These are phyloP conservation scores for Xylaria longipes DNA, from an alignment of 495 filamentous ascomycete species.

Conservation along the genomic window DNA sequence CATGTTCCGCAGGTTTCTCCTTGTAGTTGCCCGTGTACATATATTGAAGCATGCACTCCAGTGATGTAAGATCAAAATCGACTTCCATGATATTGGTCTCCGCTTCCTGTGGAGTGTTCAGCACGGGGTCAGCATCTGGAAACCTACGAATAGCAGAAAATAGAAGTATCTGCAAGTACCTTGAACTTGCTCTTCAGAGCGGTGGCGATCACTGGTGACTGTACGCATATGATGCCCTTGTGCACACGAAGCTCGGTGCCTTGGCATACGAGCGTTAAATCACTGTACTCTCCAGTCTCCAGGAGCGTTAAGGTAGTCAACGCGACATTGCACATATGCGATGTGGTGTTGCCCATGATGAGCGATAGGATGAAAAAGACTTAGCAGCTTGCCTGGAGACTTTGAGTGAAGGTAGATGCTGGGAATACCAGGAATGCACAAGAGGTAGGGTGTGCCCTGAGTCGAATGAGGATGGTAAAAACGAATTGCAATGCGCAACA, in stretches of 20 bases:
- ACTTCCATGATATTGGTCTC: neutral
- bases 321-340: neutral
- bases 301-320: neutral
- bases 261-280: neutral
- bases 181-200: neutral
- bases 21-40: slow-evolving; percentile 6
- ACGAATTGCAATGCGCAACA: neutral
- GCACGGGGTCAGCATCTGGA: neutral
- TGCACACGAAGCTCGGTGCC: neutral
- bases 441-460: neutral
- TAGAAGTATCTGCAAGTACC: neutral
- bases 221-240: neutral
- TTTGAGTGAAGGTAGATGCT: neutral
- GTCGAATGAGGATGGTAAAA: neutral
- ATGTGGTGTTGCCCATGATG: neutral
- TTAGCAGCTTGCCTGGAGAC: neutral
- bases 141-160: neutral
- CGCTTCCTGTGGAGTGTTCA: neutral
- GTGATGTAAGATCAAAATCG: neutral
- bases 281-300: neutral
- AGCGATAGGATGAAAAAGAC: neutral
- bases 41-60: neutral
- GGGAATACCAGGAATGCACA: neutral
- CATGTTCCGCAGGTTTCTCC: neutral
- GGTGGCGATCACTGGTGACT: slow-evolving; percentile 1